A percentile compares a stretch with the other conserved stretches of the same genome.
Evolutionary conservation across 73 alveolate species (phyloP).

Genomic region (Durusdinium trenchii): DNA sequence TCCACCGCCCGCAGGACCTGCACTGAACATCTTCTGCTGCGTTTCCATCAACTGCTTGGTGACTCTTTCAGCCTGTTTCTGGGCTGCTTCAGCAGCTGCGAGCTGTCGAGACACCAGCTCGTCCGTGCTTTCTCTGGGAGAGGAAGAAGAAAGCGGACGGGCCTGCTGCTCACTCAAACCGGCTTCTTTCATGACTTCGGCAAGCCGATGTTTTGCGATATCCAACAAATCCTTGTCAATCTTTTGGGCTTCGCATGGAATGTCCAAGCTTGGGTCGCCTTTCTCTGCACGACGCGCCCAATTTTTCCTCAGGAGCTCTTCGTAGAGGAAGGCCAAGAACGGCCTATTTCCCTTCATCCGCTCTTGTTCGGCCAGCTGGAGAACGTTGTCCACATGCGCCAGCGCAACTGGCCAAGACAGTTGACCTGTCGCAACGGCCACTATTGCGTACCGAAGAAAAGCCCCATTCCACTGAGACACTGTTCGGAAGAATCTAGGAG

Average conservation of each 20-base stretch:
- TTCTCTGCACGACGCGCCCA: slow-evolving; percentile 47
- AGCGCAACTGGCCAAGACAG: slow-evolving; percentile 9
- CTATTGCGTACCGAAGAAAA: background rate
- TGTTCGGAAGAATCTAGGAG: slow-evolving; percentile 34
- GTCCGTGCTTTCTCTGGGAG: background rate
- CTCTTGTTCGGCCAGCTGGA: slow-evolving; percentile 56
- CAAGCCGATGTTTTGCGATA: slow-evolving; percentile 16
- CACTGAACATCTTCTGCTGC: background rate
- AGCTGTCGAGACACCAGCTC: slow-evolving; percentile 38
- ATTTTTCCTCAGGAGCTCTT: slow-evolving; percentile 12
- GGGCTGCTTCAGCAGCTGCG: slow-evolving; percentile 35
- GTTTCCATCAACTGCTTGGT: background rate
- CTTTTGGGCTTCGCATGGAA: background rate
- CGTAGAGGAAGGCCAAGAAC: slow-evolving; percentile 40
- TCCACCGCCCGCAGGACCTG: background rate
- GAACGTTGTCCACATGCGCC: slow-evolving; percentile 19
- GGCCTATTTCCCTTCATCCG: slow-evolving; percentile 31
- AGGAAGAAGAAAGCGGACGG: background rate
- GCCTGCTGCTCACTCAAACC: background rate
- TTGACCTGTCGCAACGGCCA: slow-evolving; percentile 44
- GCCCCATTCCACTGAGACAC: slow-evolving; percentile 55
- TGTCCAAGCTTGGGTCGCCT: slow-evolving; percentile 2
- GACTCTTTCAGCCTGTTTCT: background rate
- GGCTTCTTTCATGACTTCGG: background rate
- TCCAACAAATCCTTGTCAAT: slow-evolving; percentile 23